Conservation (phyloP, 1,284 basidiomycete genomes). For the Moesziomyces aphidis region DNA sequence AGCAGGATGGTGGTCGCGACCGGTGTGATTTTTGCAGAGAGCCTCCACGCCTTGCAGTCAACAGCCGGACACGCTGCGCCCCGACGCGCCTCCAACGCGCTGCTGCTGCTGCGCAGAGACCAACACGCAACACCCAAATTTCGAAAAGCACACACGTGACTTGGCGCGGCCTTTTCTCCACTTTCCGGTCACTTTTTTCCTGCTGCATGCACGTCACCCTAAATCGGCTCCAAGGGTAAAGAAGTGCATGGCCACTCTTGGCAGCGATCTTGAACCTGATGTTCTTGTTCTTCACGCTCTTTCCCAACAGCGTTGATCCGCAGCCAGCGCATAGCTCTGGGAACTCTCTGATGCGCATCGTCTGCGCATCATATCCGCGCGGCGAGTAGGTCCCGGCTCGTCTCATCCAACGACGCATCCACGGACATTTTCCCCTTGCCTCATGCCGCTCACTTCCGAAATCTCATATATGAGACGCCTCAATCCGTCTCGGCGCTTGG, state of each 20-base stretch:
- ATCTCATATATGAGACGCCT: neutral
- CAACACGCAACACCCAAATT: conserved; percentile 19
- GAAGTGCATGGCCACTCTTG: neutral
- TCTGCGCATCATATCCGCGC: no score
- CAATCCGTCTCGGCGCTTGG: conserved; percentile 5
- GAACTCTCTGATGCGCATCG: no score
- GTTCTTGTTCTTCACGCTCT: neutral
- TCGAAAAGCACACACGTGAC: conserved; percentile 41
- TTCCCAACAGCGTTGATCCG: neutral
- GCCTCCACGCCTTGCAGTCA: no score
- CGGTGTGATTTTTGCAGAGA: no score
- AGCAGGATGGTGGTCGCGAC: no score
- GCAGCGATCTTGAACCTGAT: no score
- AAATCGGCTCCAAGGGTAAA: neutral
- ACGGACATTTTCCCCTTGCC: neutral
- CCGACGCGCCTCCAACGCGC: conserved; percentile 14
- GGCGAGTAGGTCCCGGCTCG: no score
- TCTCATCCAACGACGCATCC: neutral
- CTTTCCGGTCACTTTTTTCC: neutral
- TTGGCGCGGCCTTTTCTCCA: conserved; percentile 3
- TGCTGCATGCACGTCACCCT: conserved; percentile 1
- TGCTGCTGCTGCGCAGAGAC: conserved; percentile 6
- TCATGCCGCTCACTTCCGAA: neutral
- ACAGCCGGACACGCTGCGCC: no score
- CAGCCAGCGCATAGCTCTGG: no score